Base-by-base conservation (phyloP, 768 basidiomycete species). In the Pleurotus ostreatus region DNA sequence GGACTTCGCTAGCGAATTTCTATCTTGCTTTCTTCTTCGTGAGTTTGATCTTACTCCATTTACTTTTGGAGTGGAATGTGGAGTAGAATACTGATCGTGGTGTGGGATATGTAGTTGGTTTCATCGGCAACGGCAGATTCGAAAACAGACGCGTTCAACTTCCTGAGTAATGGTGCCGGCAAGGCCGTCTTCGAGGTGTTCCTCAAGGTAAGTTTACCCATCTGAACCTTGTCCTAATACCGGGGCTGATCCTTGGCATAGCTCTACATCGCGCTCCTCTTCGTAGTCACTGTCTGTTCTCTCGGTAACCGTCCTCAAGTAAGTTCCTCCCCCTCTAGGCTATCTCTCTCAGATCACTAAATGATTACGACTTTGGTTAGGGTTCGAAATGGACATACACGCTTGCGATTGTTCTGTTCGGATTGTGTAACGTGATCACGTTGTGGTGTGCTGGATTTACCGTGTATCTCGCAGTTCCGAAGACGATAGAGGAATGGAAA, bases 11-110 rank as follows among this genome's bases (percentile, higher is more conserved):
- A 44, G 94, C 92, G 30, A 96, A 95, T 69, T 97, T 94, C 74
- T 97, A 93, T 68, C 78, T 96, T 51, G 90, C 93, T 41, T 94
- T 95, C 77, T 95, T 90, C 81, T 95, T 94, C 71, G 89, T 92
- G 63, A 72, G 89, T 78, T 15, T 46, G 58, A 34, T 34, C n/a
- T 63, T 43, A 45, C 13, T 49, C 1, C 56, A 1, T 64, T 65
- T 38, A 1, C 23, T 6, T 30, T 3, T 9, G 7, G 8, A 20
- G n/a, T 49, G 26, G 22, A 40, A 9, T 39, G 18, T 16, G 30
- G 51, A 37, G 16, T 52, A 18, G 40, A 46, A 26, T 60, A 25
- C 49, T 64, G 18, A 58, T 59, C 4, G 23, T 34, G 30, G 30
- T 49, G 23, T 25, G 13, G 48, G 30, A 2, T 15, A 9, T 37